A percentile compares a stretch with the other conserved stretches of the same genome.
Conservation (phyloP, 371 early-diverging fungal genomes). For the Blakeslea trispora region DNA sequence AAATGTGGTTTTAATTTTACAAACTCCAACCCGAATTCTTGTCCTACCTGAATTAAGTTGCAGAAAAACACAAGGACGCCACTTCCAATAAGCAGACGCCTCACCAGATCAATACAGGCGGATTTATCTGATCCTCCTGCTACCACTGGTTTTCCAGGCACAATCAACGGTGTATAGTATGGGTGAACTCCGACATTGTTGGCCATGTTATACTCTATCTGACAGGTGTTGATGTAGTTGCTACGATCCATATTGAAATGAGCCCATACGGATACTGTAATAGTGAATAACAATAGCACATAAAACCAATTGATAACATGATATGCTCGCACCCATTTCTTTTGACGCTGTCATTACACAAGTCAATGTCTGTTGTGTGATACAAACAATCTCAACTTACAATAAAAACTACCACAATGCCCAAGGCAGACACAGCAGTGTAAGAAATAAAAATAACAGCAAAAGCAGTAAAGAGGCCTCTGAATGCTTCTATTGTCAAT, state of each 20-base stretch:
- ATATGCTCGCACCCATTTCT: constrained; percentile 34
- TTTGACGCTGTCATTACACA: no score
- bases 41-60: constrained; percentile 39
- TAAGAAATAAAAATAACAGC: constrained; percentile 22
- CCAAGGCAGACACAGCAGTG: constrained; percentile 19
- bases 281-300: constrained; percentile 33
- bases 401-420: constrained; percentile 20
- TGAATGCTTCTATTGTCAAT: constrained; percentile 30
- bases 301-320: constrained; percentile 47
- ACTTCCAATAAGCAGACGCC: constrained; percentile 26
- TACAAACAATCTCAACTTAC: constrained; percentile 14
- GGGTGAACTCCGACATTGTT: constrained; percentile 13
- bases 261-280: constrained; percentile 34
- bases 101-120: constrained; percentile 29
- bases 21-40: no score
- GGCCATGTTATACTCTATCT: constrained; percentile 24
- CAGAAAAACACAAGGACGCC: constrained; percentile 34
- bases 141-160: constrained; percentile 31
- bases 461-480: constrained; percentile 29
- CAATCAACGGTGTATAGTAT: constrained; percentile 25
- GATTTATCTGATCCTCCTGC: constrained; percentile 42
- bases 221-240: constrained; percentile 38
- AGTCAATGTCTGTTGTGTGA: no score
- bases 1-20: no score
- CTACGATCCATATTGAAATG: constrained; percentile 39